These are phyloP conservation scores for Ophiostoma angusticollis DNA, from an alignment of 2,329 filamentous ascomycete species.

Conservation along the genomic window DNA sequence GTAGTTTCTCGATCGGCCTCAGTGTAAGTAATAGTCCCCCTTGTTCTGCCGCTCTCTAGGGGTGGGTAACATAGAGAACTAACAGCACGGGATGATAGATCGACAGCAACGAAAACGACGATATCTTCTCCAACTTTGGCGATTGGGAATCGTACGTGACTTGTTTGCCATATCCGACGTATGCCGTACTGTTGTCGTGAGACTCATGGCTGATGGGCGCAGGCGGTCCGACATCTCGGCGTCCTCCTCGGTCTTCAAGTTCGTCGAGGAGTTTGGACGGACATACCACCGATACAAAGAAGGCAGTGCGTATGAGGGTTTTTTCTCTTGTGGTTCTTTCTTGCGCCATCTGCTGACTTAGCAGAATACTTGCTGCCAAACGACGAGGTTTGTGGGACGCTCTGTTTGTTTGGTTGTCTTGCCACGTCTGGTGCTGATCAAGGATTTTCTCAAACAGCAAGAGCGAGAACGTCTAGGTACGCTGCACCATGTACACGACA, in stretches of 20 bases:
- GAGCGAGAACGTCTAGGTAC: conserved; percentile 16
- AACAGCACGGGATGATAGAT: background rate
- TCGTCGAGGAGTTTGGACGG: conserved; percentile 6
- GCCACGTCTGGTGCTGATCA: too few relatives aligned
- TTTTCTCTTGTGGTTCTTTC: too few relatives aligned
- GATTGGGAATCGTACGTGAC: too few relatives aligned
- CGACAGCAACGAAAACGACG: conserved; percentile 4
- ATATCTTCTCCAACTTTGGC: conserved; percentile 2
- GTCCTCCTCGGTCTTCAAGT: conserved; percentile 3
- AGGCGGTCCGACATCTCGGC: conserved; percentile 2
- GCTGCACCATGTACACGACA: conserved; percentile 11
- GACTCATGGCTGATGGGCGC: too few relatives aligned
- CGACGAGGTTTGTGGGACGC: conserved; percentile 6
- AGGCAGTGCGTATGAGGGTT: conserved; percentile 2
- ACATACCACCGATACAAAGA: conserved; percentile 8
- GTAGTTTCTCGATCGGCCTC: conserved; percentile 8
- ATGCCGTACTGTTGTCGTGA: background rate
- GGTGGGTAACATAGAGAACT: too few relatives aligned
- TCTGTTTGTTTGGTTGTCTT: background rate
- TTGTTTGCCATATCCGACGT: background rate
- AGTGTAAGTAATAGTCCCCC: conserved; percentile 5
- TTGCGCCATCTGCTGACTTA: background rate
- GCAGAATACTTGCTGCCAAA: conserved; percentile 12
- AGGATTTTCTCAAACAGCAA: conserved; percentile 7
- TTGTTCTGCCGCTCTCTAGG: too few relatives aligned